Base-by-base conservation (phyloP, 345 rosid species). In the Populus simonii region DNA sequence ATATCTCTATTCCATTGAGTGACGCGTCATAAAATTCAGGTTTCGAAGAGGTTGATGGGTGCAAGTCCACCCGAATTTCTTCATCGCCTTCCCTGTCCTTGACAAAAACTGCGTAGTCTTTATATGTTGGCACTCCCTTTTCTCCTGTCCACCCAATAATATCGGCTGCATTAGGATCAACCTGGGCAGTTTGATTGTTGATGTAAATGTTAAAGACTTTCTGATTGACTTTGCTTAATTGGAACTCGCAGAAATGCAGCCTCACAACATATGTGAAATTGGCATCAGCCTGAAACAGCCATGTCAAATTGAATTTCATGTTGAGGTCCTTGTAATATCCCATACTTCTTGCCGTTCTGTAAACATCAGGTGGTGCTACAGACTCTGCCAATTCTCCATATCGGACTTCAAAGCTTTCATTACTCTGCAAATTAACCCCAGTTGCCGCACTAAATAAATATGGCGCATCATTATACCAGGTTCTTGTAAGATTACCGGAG, bases 1-100 rank as follows among this genome's bases (percentile, higher is more conserved):
- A 91, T 43, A 95, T 82, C 85, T 95, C 97, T 29, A 93, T n/a
- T 13, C 96, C 96, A 66, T 89, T 95, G 27, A 93, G 86, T 22
- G 83, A 51, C 1, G 93, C 79, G 65, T 92, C 91, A 39, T 70
- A 80, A 79, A 39, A 88, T 59, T 92, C 87, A 0, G 94, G 91
- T 1, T 83, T 79, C 8, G 85, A 39, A 8, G 1, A 31, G 0
- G 73, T 68, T 0, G 96, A 83, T 16, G 97, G 99, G 3, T 84
- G 81, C 82, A 93, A 80, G 18, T 86, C 89, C 71, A 93, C 70
- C 25, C 73, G 61, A 68, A 93, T 29, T 20, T 82, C 77, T 9
- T 83, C 93, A 70, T 87, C 91, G 27, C 89, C 96, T 5, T 33
- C 76, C 17, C 13, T 66, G 35, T 85, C 90, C 31, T 55, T 68